Percentiles rank a stretch among this genome's conserved stretches.
phyloP scores from a whole-genome alignment of 371 early-diverging fungal species.

The Mortierella sp. region DNA sequence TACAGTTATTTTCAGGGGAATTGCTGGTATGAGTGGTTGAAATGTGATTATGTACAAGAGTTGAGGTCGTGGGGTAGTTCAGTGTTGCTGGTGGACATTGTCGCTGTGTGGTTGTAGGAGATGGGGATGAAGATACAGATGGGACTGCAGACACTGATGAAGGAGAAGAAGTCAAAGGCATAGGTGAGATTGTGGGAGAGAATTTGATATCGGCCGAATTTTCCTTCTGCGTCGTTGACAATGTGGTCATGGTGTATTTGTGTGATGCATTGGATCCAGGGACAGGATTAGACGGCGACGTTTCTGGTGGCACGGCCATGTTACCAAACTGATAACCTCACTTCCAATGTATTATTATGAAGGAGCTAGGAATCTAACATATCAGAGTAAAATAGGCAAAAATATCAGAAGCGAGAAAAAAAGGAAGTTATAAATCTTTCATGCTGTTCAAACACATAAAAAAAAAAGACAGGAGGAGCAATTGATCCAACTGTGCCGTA shows the following conservation, averaged over 20 bases:
- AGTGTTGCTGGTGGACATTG: background rate
- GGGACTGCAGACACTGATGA: background rate
- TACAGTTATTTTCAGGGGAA: slow-evolving; percentile 7
- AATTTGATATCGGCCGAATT: slow-evolving; percentile 1
- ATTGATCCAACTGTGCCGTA: background rate
- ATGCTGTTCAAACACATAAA: background rate
- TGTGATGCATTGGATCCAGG: slow-evolving; percentile 16
- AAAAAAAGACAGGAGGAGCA: background rate
- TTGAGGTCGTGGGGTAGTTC: background rate
- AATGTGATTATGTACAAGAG: slow-evolving; percentile 17
- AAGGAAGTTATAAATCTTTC: background rate
- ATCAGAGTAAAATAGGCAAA: background rate
- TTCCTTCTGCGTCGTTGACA: slow-evolving; percentile 9
- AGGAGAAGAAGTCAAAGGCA: slow-evolving; percentile 1
- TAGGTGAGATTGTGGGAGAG: background rate
- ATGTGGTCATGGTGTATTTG: slow-evolving; percentile 34
- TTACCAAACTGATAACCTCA: background rate
- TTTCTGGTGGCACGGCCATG: slow-evolving; percentile 9
- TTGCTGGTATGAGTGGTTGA: background rate
- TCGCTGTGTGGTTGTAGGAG: background rate
- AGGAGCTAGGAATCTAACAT: slow-evolving; percentile 3
- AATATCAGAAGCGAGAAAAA: background rate
- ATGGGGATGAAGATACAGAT: slow-evolving; percentile 1
- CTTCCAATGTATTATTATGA: background rate
- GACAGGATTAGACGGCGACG: slow-evolving; percentile 17